Percentiles rank a stretch among this genome's conserved stretches.
Conservation (phyloP, 2,329 filamentous ascomycete species). For the Nemania diffusa region DNA sequence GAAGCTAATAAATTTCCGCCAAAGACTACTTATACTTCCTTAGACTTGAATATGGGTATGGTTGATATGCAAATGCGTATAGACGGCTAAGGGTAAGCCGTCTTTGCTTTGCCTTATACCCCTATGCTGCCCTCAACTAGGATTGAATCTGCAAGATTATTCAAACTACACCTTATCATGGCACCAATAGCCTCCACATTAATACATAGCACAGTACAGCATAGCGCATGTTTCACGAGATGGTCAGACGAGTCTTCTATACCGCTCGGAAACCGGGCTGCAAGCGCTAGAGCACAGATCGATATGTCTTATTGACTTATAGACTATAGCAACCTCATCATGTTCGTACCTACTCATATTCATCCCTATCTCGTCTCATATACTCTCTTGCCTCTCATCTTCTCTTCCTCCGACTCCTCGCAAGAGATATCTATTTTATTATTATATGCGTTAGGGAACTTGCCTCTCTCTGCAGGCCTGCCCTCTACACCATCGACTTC, state of each 20-base stretch:
- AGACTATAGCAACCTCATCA: slow-evolving; percentile 1
- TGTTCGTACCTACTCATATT: background rate
- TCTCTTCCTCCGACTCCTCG: background rate
- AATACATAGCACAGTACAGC: background rate
- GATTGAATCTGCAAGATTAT: background rate
- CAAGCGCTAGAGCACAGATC: slow-evolving; percentile 4
- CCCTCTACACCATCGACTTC: background rate
- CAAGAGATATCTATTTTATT: too few relatives aligned
- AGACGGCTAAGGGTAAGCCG: background rate
- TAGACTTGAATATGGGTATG: background rate
- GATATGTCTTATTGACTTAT: slow-evolving; percentile 8
- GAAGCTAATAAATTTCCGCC: background rate
- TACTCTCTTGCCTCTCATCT: too few relatives aligned
- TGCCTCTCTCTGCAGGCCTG: background rate
- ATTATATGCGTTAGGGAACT: background rate
- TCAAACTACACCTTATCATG: background rate
- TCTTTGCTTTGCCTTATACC: background rate
- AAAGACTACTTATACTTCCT: background rate
- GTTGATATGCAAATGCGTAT: background rate
- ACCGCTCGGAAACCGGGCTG: background rate
- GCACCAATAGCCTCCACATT: too few relatives aligned
- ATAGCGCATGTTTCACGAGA: background rate
- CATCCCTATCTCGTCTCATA: background rate
- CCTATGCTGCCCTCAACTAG: too few relatives aligned
- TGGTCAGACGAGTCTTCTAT: background rate